Conservation (phyloP, 306 rosid species). For the Ormosia emarginata region DNA sequence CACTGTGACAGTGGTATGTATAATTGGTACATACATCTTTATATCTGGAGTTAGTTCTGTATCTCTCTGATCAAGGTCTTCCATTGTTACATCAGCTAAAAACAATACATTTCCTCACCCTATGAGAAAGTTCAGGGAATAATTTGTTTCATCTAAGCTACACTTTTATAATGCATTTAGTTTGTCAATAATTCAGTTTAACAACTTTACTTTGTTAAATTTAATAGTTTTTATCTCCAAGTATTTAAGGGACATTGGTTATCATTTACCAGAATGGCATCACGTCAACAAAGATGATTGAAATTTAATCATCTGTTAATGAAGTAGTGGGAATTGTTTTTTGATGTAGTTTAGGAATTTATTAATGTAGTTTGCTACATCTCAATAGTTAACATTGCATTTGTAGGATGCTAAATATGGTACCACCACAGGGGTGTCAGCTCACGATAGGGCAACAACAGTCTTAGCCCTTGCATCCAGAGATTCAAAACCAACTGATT, state of each 20-base stretch:
- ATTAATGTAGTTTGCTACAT: neutral
- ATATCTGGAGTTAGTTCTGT: conserved; percentile 19
- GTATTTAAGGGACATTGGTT: neutral
- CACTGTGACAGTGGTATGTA: conserved; percentile 85
- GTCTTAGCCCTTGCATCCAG: conserved; percentile 84
- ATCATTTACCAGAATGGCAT: neutral
- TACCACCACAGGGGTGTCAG: conserved; percentile 94
- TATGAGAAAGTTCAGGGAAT: neutral
- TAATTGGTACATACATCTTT: conserved; percentile 8
- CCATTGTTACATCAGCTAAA: conserved; percentile 15
- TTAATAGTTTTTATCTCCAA: neutral
- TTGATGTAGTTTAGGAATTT: neutral
- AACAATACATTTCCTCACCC: neutral
- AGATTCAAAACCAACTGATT: conserved; percentile 81
- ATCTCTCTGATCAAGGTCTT: conserved; percentile 34
- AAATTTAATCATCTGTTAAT: conserved; percentile 4
- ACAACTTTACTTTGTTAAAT: neutral
- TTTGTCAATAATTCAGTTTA: conserved; percentile 1
- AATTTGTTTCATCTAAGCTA: neutral
- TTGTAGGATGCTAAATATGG: conserved; percentile 78
- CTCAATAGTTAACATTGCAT: conserved; percentile 15
- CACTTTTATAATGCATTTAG: conserved; percentile 9
- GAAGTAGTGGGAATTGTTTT: neutral
- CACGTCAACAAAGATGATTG: neutral
- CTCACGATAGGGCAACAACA: conserved; percentile 86